phyloP scores from a whole-genome alignment of 2,329 filamentous ascomycete genomes.

The Fusarium fracticaudum region DNA sequence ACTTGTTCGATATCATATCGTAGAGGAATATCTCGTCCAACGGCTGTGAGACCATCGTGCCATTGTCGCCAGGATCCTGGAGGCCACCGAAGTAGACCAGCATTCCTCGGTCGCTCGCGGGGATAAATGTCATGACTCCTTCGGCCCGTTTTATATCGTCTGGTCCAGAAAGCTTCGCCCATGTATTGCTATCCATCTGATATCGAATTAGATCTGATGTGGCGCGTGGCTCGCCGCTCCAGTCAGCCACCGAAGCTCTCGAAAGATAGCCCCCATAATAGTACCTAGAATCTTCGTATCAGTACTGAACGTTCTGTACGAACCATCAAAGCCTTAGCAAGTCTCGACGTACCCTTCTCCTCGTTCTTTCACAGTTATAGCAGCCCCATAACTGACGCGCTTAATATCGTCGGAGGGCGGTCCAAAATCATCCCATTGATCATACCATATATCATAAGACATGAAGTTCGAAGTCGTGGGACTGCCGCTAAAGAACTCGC shows the following conservation, averaged over 20 bases:
- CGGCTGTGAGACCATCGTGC: neutral
- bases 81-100: neutral
- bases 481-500: neutral
- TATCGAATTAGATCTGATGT: neutral
- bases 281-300: neutral
- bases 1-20: neutral
- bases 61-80: neutral
- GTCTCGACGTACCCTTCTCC: neutral
- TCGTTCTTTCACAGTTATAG: neutral
- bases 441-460: conserved; percentile 1
- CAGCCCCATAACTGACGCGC: neutral
- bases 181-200: neutral
- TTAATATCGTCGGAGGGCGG: neutral
- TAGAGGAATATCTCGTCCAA: neutral
- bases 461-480: neutral
- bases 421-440: neutral
- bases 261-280: neutral
- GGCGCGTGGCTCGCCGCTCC: neutral
- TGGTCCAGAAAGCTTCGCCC: neutral
- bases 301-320: neutral
- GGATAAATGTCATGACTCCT: neutral
- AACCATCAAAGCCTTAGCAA: neutral
- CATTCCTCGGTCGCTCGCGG: neutral
- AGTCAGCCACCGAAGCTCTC: neutral
- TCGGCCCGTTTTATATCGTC: neutral